These are phyloP conservation scores for Angomonas deanei DNA, from an alignment of 208 protist genomes.

Conservation along the genomic window DNA sequence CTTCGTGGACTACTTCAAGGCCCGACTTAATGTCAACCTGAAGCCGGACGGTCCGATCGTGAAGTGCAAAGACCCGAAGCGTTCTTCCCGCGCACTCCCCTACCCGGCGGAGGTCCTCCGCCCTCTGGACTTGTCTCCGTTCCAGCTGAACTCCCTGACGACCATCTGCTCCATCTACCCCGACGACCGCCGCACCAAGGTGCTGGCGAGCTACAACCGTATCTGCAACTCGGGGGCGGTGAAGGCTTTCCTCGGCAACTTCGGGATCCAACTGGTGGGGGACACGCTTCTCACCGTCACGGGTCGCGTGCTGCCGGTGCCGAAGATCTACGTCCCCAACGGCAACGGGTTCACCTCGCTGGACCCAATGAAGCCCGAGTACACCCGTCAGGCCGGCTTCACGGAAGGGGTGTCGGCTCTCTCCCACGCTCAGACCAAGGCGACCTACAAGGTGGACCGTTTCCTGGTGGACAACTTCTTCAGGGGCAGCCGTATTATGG, in stretches of 20 bases:
- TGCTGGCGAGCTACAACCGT: slow-evolving; percentile 15
- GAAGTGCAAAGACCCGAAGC: slow-evolving; percentile 14
- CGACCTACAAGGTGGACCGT: slow-evolving; percentile 8
- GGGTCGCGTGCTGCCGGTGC: slow-evolving; percentile 29
- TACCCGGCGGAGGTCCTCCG: slow-evolving; percentile 42
- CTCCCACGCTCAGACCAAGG: slow-evolving; percentile 9
- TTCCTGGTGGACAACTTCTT: slow-evolving; percentile 35
- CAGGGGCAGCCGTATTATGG: background rate
- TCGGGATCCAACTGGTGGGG: slow-evolving; percentile 26
- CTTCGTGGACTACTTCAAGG: slow-evolving; percentile 39
- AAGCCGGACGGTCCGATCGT: slow-evolving; percentile 18
- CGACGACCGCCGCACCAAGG: slow-evolving; percentile 20
- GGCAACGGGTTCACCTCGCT: slow-evolving; percentile 16
- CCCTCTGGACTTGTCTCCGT: slow-evolving; percentile 19
- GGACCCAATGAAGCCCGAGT: slow-evolving; percentile 14
- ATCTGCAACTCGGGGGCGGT: slow-evolving; percentile 10
- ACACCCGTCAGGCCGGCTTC: slow-evolving; percentile 41
- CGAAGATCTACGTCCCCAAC: slow-evolving; percentile 36
- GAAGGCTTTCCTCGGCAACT: slow-evolving; percentile 25
- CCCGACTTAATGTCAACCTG: slow-evolving; percentile 20
- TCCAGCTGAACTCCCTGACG: slow-evolving; percentile 31
- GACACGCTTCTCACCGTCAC: slow-evolving; percentile 12
- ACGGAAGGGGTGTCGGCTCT: slow-evolving; percentile 21
- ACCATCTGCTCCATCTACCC: slow-evolving; percentile 51
- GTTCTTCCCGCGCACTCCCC: slow-evolving; percentile 8